Evolutionary conservation across 2,329 filamentous ascomycete genomes (phyloP).

Genomic region (Aspergillus quadricinctus): DNA sequence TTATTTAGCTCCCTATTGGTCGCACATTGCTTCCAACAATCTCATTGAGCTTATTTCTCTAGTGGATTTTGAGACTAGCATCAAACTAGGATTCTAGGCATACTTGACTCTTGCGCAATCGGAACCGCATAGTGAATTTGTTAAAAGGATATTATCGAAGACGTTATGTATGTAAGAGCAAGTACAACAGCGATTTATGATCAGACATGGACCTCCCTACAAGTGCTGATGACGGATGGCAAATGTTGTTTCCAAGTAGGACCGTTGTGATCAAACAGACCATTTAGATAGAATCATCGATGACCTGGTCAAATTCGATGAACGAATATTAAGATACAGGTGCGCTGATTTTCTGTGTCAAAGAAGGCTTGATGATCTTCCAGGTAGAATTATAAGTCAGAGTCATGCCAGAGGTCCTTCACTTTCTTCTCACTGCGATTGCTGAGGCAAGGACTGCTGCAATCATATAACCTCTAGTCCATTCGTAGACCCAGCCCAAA

Average conservation of each 20-base stretch:
- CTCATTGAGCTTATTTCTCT: no score
- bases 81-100: neutral
- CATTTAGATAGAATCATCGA: no score
- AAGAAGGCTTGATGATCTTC: neutral
- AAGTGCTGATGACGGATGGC: no score
- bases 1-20: neutral
- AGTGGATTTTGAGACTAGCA: neutral
- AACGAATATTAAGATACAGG: neutral
- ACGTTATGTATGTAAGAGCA: neutral
- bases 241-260: no score
- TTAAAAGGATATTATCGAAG: neutral
- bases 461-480: neutral
- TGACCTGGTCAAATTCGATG: neutral
- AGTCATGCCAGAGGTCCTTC: neutral
- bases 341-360: neutral
- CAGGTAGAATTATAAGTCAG: neutral
- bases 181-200: neutral
- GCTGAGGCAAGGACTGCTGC: neutral
- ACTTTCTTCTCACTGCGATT: neutral
- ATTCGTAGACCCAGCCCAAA: neutral
- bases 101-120: neutral
- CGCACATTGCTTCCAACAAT: neutral
- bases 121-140: neutral
- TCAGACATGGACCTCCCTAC: neutral
- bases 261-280: no score